Evolutionary conservation across 2,329 filamentous ascomycete species (phyloP), one percentile per base, ranked within the genome.

Genomic region (Thelonectria discophora): DNA sequence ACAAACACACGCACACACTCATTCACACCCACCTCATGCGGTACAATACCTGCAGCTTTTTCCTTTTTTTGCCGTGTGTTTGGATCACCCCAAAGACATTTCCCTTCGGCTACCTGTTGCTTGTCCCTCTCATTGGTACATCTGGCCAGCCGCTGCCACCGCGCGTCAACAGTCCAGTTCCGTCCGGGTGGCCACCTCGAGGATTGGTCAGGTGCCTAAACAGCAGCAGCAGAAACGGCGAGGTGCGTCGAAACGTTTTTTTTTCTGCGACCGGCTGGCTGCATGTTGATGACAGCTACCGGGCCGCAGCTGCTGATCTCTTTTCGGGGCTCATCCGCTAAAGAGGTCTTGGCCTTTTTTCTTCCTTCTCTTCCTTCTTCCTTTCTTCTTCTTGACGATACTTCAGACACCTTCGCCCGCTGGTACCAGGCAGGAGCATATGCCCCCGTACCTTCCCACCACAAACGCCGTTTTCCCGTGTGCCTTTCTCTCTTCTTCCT

Each of bases 201-300:
- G 54, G 55, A 55, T 65, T 57, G 65, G 68, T 61, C 61, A 68
- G 66, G 68, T 69, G 58, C 53, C 39, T 12, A 13, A 39, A 39
- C 37, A n/a, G 37, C 12, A 34, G 10, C n/a, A n/a, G n/a, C n/a
- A n/a, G n/a, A n/a, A 34, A 34, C 53, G 46, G 53, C 18, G 46
- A 59, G 39, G 52, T 62, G 58, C 56, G 21, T 12, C 18, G 3
- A 32, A 24, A 24, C 3, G n/a, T n/a, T n/a, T n/a, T n/a, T 34
- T 15, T 20, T 20, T 60, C 54, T 34, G 50, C 58, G 47, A 3
- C 58, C 59, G 58, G 52, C 53, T 53, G 59, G 53, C 57, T 65
- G 68, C 66, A 65, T 54, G 49, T 57, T 66, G 65, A 62, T 65
- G 57, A 63, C 63, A 64, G 27, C 40, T 56, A 39, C 43, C 15